A percentile compares a stretch with the other conserved stretches of the same genome.
Conservation (phyloP, 768 basidiomycete species). For the Calocybe gangraenosa region DNA sequence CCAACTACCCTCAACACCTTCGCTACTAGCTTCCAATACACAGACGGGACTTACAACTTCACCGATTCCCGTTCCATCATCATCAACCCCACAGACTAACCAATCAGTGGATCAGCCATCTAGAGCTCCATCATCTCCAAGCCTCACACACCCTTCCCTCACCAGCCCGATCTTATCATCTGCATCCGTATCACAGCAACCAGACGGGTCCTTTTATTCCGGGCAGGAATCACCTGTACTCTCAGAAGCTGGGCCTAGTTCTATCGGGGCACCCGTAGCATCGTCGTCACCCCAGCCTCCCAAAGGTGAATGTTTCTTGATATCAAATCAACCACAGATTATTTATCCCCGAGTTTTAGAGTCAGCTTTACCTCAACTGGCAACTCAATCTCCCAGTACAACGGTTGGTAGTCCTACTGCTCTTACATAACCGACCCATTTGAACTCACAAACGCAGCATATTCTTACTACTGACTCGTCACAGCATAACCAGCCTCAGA, state of each 20-base stretch:
- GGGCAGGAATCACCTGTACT: conserved; percentile 69
- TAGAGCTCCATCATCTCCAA: conserved; percentile 63
- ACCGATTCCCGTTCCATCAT: conserved; percentile 34
- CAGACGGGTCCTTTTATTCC: conserved; percentile 66
- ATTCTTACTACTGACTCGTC: conserved; percentile 30
- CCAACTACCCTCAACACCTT: conserved; percentile 37
- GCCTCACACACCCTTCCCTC: conserved; percentile 79
- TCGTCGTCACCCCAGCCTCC: conserved; percentile 56
- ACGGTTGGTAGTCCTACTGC: conserved; percentile 29
- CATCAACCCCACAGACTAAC: conserved; percentile 26
- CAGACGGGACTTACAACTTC: conserved; percentile 33
- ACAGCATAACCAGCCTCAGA: conserved; percentile 26
- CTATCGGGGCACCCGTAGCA: conserved; percentile 41
- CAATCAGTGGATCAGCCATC: conserved; percentile 35
- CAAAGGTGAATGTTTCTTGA: conserved; percentile 40
- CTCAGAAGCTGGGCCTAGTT: conserved; percentile 56
- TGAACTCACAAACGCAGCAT: conserved; percentile 26
- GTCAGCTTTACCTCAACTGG: conserved; percentile 33
- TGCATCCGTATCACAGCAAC: conserved; percentile 63
- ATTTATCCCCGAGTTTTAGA: conserved; percentile 27
- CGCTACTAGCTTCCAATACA: conserved; percentile 35
- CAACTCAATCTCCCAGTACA: conserved; percentile 37
- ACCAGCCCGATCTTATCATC: conserved; percentile 81
- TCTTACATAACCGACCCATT: background rate
- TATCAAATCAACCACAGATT: background rate